Base-by-base conservation (phyloP, 2,329 filamentous ascomycete species). In the Dothiorella sarmentorum region DNA sequence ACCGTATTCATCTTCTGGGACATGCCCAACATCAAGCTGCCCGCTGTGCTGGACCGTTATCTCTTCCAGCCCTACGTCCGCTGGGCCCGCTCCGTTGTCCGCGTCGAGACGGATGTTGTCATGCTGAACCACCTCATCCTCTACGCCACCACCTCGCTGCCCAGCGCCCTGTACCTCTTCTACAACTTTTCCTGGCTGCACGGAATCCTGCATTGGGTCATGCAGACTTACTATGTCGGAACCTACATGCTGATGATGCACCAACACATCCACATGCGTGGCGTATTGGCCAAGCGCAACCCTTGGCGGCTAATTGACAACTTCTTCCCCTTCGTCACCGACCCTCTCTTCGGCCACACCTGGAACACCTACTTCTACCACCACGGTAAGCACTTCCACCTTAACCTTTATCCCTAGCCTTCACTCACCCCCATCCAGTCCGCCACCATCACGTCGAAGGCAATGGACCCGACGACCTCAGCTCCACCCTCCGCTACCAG, bases 331-430 rank as follows among this genome's bases (percentile, higher is more conserved):
- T 93, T 91, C 68, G 71, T 92, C 38, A 76, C 84, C 10, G 87
- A 91, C 64, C 89, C 89, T 0, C 73, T 93, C 59, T 88, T 91
- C 82, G 89, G 89, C 10, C 89, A 93, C 67, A 91, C 89, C 0
- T 91, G 88, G 88, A 90, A 93, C 73, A 87, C 86, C 2, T 93
- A 93, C 74, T 93, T 82, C 70, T 92, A 91, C 68, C 89, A 93
- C 68, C 89, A 93, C 67, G 88, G 92, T 68, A 93, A 93, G 76
- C 88, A 91, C 68, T 5, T 15, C 10, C 10, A 88, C 91, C 68
- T 3, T 17, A n/a, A 11, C 3, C 18, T n/a, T 31, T 11, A 7
- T 24, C 15, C 13, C 26, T 22, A 4, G 13, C 15, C 20, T 24
- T 10, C 24, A 15, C 49, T 53, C 2, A 53, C 49, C 13, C 15